Base-by-base conservation (phyloP, 1,284 basidiomycete species). In the Spongispora temasekensis region DNA sequence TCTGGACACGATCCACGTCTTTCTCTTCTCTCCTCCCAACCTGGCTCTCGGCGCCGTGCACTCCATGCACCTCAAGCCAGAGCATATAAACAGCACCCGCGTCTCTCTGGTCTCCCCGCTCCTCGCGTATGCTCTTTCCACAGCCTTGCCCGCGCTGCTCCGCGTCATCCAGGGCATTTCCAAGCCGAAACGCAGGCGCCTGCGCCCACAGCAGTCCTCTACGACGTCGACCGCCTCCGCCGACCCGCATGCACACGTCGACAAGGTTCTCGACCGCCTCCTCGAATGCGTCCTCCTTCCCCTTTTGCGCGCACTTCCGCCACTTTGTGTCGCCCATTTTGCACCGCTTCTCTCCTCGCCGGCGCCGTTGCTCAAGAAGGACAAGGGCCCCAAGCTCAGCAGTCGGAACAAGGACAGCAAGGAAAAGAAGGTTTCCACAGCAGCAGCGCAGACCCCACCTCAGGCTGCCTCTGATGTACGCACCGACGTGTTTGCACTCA, bases 101-200 rank as follows among this genome's bases (percentile, higher is more conserved):
- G 63, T 72, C 7, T 62, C 65, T 3, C 42, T 73, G 57, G 52
- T 51, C 3, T 70, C 67, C 4, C 71, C 71, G 12, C 64, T 72
- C 30, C 61, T 72, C 31, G 55, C 53, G 48, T 70, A 68, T 27
- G 30, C 65, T 61, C 62, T 75, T 35, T 63, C 55, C 8, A 61
- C 57, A 5, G 61, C 60, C 10, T 31, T 75, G 17, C 70, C 62
- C 19, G 8, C 60, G 15, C 37, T 75, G 6, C 30, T 70, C 34
- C 34, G 32, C 19, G 55, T 52, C 8, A 48, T n/a, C n/a, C 61
- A 62, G 3, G 63, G 66, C 23, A 52, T 35, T 5, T 37, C 50
- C 54, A 67, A 53, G 42, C 37, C 56, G 7, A 70, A 60, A 59
- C 61, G 57, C 17, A 52, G 44, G 19, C 60, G 63, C 19, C 60